These are phyloP conservation scores for Penicillium capsulatum DNA, from an alignment of 2,329 filamentous ascomycete genomes.

Conservation along the genomic window DNA sequence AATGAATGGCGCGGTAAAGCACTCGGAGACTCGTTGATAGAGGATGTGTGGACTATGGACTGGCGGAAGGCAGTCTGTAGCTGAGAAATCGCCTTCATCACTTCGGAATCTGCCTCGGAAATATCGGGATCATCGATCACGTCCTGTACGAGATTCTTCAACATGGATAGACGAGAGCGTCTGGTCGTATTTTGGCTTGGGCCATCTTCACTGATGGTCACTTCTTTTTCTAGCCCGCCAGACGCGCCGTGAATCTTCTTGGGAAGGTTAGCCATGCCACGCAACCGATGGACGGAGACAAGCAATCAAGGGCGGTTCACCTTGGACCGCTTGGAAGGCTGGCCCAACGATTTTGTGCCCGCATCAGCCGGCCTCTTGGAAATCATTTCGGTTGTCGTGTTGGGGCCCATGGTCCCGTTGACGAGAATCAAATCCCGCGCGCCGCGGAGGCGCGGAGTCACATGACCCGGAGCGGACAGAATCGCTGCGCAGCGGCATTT, in stretches of 20 bases:
- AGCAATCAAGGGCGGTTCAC: slow-evolving; percentile 6
- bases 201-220: not conserved
- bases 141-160: slow-evolving; percentile 22
- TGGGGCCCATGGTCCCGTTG: not conserved
- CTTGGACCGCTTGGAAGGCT: slow-evolving; percentile 17
- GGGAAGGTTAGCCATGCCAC: slow-evolving; percentile 2
- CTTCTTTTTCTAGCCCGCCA: not conserved
- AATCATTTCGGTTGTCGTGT: slow-evolving; percentile 23
- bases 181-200: no score
- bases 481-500: no score
- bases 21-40: not conserved
- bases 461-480: not conserved
- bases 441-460: no score
- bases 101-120: slow-evolving; percentile 11
- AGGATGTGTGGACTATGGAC: not conserved
- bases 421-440: no score
- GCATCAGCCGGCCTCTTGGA: slow-evolving; percentile 21
- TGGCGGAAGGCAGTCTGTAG: slow-evolving; percentile 20
- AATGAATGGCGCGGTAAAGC: not conserved
- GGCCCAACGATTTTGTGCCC: not conserved
- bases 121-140: slow-evolving; percentile 18
- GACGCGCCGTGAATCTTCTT: not conserved
- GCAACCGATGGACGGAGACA: not conserved
- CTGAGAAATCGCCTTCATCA: slow-evolving; percentile 17
- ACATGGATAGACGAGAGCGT: slow-evolving; percentile 15